Evolutionary conservation across 2,329 filamentous ascomycete genomes (phyloP).

Genomic region (Cercospora beticola): DNA sequence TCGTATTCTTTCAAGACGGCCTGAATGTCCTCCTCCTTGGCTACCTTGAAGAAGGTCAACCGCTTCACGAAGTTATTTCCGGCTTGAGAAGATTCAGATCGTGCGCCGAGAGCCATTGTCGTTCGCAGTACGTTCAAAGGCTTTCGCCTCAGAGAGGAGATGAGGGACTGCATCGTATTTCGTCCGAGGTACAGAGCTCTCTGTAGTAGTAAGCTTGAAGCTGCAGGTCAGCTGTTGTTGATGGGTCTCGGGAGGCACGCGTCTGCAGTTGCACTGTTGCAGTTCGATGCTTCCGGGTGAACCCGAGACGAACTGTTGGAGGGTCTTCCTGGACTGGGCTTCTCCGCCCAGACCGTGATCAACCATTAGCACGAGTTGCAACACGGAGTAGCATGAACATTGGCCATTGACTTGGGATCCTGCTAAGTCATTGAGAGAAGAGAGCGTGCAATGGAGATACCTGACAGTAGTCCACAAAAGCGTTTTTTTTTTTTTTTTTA

Average conservation of each 20-base stretch:
- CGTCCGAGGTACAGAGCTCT: not conserved
- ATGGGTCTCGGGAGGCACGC: not conserved
- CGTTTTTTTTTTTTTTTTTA: not conserved
- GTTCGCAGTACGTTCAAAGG: not conserved
- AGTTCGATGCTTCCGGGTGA: not conserved
- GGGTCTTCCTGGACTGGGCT: not conserved
- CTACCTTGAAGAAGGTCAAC: constrained; percentile 56
- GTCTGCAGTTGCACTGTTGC: not conserved
- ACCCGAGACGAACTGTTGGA: not conserved
- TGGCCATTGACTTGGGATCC: not conserved
- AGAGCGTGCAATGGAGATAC: not conserved
- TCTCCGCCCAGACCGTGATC: not conserved
- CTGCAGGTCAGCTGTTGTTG: not conserved
- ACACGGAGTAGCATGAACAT: not conserved
- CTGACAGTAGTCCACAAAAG: not conserved
- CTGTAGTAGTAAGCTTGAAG: not conserved
- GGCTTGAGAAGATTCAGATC: constrained; percentile 20
- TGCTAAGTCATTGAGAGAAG: not conserved
- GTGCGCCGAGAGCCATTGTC: not conserved
- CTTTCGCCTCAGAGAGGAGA: not conserved
- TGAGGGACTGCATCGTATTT: constrained; percentile 1
- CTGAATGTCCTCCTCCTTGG: constrained; percentile 48
- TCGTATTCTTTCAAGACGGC: constrained; percentile 49
- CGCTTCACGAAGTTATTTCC: constrained; percentile 43
- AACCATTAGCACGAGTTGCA: not conserved